Base-by-base conservation (phyloP, 2,329 filamentous ascomycete genomes). In the Knufia fluminis region DNA sequence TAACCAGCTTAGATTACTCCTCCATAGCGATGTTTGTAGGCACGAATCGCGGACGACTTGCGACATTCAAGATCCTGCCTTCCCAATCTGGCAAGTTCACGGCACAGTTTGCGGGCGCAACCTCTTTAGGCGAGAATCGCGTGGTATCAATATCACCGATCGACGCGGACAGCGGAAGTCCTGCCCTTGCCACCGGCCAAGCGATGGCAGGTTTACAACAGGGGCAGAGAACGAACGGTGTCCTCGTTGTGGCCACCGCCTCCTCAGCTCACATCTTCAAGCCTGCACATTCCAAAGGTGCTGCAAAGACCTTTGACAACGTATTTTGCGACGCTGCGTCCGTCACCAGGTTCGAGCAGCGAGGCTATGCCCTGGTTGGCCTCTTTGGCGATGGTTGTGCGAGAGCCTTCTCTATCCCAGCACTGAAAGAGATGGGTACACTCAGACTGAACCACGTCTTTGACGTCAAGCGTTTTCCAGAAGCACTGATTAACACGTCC, bases 11-110 rank as follows among this genome's bases (percentile, higher is more conserved):
- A 75, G 78, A 87, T 56, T 98, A 94, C 64, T 97, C 92, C 1
- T 96, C 89, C 61, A 94, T 98, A 50, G 80, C 84, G 51, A 85
- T 92, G 57, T 94, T 97, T 58, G 86, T 94, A 1, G 92, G 92
- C 17, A 97, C 92, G 0, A 90, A 83, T 57, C 67, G 80, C 24
- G 92, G 92, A 35, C 87, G 86, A 59, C 71, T 97, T 16, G 80
- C 83, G 4, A 97, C 91, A 0, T 91, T 97, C 70, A 96, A 95
- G 69, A 74, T 98, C 19, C 70, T 97, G 2, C 92, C 92, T 0
- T 76, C 83, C 12, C 61, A 70, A 8, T 78, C 77, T 47, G 78
- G 82, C 3, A 76, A 81, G 9, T 97, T 94, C 65, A 75, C 78
- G 9, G 86, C 80, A 10, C 77, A 84, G 49, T 76, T 84, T 44